These are phyloP conservation scores for Talaromyces borbonicus DNA, from an alignment of 495 filamentous ascomycete species.

Conservation along the genomic window DNA sequence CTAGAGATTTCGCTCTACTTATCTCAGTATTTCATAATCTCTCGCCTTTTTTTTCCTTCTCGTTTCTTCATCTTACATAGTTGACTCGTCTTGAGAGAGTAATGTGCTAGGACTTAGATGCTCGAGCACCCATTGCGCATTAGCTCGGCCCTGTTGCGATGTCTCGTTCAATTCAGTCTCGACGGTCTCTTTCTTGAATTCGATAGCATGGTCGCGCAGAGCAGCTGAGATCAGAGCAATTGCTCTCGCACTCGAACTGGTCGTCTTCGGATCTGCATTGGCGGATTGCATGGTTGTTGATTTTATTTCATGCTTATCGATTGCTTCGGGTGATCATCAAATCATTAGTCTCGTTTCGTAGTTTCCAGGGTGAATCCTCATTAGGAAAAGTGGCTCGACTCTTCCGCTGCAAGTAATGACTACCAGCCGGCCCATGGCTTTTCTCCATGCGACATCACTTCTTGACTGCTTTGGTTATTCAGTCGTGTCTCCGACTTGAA, in stretches of 20 bases:
- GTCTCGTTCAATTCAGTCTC: conserved; percentile 19
- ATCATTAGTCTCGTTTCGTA: no score
- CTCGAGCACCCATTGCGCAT: conserved; percentile 25
- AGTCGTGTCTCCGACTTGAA: no score
- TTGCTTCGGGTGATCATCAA: no score
- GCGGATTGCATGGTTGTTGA: conserved; percentile 2
- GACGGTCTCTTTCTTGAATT: conserved; percentile 19
- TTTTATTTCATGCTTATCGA: not conserved
- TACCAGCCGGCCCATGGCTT: no score
- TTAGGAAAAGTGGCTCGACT: no score
- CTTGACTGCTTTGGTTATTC: no score
- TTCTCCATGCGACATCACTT: no score
- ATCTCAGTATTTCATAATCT: not conserved
- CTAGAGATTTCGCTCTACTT: conserved; percentile 26
- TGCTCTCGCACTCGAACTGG: not conserved
- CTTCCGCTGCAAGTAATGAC: no score
- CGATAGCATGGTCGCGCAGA: conserved; percentile 24
- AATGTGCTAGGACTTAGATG: conserved; percentile 26
- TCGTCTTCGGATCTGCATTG: no score
- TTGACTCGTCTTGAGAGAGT: conserved; percentile 32
- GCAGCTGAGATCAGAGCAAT: conserved; percentile 9
- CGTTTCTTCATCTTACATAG: conserved; percentile 18
- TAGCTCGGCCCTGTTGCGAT: conserved; percentile 7
- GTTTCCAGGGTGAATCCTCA: no score
- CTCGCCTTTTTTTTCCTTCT: not conserved